Base-by-base conservation (phyloP, 495 filamentous ascomycete species). In the Filosporella fistucella region DNA sequence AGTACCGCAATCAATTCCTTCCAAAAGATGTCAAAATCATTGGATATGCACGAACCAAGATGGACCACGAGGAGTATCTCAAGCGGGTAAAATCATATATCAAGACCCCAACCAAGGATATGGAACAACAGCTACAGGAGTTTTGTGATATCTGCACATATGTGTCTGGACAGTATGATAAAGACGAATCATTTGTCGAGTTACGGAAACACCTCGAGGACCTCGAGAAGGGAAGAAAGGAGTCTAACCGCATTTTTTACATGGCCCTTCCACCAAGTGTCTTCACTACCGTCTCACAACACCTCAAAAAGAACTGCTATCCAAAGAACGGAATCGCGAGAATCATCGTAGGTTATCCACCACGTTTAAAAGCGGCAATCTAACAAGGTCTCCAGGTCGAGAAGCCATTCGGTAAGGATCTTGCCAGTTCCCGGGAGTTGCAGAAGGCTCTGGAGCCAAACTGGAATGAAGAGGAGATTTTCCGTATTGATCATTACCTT, bases 391-490 rank as follows among this genome's bases (percentile, higher is more conserved):
- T 14, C 32, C 56, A 96, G 90, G 86, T 98, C 49, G 94, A 99
- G 82, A 99, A 99, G 72, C 94, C 94, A 21, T 99, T 99, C 63
- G 94, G 94, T 50, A 97, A 96, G 68, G 94, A 99, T 65, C 77
- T 99, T 42, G 78, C 76, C 35, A 95, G 89, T 75, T 97, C 94
- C 34, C 84, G 94, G 42, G 89, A 95, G 60, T 80, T 99, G 35
- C 89, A 97, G 59, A 94, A 89, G 65, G 91, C 94, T 3, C 77
- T 99, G 41, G 89, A 91, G 58, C 94, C 94, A 25, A 89, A 97
- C 73, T 99, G 94, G 94, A 95, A 86, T 63, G 94, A 99, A 68
- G 94, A 99, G 38, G 94, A 99, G 74, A 88, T 97, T 56, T 99
- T 94, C 82, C 91, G 94, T 61, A 99, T 99, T 61, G 94, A 99